Base-by-base conservation (phyloP, 352 stramenopile species). In the Plasmopara viticola region DNA sequence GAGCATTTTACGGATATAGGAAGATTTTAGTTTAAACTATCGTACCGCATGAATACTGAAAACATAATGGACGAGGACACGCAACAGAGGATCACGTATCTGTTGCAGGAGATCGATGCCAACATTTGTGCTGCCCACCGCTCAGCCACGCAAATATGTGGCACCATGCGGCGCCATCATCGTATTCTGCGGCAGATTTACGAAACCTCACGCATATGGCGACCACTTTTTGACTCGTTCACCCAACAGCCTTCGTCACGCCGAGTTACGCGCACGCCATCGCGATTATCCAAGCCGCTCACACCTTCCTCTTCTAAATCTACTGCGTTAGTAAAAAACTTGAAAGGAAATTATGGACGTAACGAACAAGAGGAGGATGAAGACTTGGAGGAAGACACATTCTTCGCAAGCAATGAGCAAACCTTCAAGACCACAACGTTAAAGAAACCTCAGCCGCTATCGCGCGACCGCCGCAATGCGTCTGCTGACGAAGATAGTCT, bases 101-200 rank as follows among this genome's bases (percentile, higher is more conserved):
- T 91, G 53, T 65, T 91, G 53, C 76, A 89, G 65, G 81, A 91
- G 70, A 89, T 91, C 65, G 81, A 91, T 48, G 74, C 74, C 47
- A 89, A 89, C 61, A 84, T 91, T 54, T 87, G 72, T 51, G 78
- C 80, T 31, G 78, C 80, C 35, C 80, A 90, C 37, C 75, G 76
- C 30, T 87, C 78, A 48, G 80, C 80, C 29, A 89, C 80, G 48
- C 73, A 89, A 57, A 89, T 90, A 50, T 87, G 68, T 56, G 58
- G 63, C 17, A 90, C 72, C 0, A 72, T 89, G 40, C 61, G 80
- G 14, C 59, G 77, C 20, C 80, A 90, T 56, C 77, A 90, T 67
- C 78, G 87, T 58, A 84, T 90, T 34, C 55, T 89, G 47, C 60
- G 72, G 9, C 74, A 88, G 58, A 88, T 89, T 60, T 72, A 88